Conservation (phyloP, 495 filamentous ascomycete species). For the Neurospora tetraspora region DNA sequence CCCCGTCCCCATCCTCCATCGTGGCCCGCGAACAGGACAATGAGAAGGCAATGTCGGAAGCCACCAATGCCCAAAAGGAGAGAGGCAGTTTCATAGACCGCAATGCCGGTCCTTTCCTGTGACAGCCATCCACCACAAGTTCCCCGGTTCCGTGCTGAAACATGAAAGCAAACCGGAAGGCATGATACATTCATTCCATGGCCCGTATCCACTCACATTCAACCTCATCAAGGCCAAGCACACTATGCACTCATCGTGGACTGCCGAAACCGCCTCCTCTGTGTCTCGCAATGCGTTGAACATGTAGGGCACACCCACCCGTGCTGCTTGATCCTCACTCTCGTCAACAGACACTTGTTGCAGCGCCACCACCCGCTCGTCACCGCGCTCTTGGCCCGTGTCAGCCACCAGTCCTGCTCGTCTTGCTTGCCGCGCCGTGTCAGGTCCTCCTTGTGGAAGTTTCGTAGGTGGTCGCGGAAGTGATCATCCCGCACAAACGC, state of each 20-base stretch:
- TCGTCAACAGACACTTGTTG: conserved; percentile 27
- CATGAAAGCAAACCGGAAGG: background rate
- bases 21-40: background rate
- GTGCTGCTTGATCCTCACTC: conserved; percentile 20
- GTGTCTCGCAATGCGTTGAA: conserved; percentile 28
- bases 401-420: conserved; percentile 14
- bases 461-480: conserved; percentile 39
- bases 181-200: background rate
- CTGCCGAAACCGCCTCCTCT: conserved; percentile 8
- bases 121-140: background rate
- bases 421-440: conserved; percentile 16
- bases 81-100: background rate
- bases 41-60: background rate
- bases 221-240: background rate
- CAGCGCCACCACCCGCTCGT: conserved; percentile 39
- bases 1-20: background rate
- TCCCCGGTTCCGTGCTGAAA: background rate
- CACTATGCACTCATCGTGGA: background rate
- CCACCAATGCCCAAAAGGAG: background rate
- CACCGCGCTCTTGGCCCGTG: conserved; percentile 12
- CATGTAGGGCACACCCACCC: conserved; percentile 34
- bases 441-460: conserved; percentile 42
- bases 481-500: conserved; percentile 37
- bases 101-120: background rate
- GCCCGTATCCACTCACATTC: background rate